Percentiles rank a stretch among this genome's conserved stretches.
Evolutionary conservation across 2,329 filamentous ascomycete species (phyloP).

Genomic region (Xylariales sp.): DNA sequence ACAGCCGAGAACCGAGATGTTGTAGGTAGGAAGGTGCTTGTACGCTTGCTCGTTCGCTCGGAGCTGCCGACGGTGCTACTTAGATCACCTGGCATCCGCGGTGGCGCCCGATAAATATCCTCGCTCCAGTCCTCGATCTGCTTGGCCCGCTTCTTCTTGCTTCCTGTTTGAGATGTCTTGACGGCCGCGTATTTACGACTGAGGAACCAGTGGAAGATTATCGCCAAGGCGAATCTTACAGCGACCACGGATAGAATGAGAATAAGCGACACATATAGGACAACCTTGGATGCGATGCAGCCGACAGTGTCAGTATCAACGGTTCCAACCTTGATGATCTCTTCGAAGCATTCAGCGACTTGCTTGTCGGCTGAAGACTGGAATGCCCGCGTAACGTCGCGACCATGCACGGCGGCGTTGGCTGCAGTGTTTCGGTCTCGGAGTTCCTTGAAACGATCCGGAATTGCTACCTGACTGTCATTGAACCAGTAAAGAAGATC

Average conservation of each 20-base stretch:
- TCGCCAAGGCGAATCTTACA: constrained; percentile 80
- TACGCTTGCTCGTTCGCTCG: constrained; percentile 74
- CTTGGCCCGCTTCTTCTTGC: constrained; percentile 78
- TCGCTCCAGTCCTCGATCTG: constrained; percentile 98
- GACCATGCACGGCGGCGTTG: constrained; percentile 66
- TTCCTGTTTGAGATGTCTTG: constrained; percentile 77
- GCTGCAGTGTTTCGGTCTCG: constrained; percentile 58
- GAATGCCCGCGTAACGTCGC: constrained; percentile 85
- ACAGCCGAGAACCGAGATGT: constrained; percentile 93
- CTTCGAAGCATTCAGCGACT: constrained; percentile 79
- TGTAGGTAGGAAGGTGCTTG: constrained; percentile 80
- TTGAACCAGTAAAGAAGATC: constrained; percentile 91
- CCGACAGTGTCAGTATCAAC: constrained; percentile 95
- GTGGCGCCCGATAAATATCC: constrained; percentile 90
- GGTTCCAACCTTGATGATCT: constrained; percentile 93
- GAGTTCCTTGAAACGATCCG: constrained; percentile 73
- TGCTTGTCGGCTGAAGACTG: constrained; percentile 74
- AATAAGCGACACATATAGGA: constrained; percentile 86
- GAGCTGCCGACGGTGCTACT: constrained; percentile 59
- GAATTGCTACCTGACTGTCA: constrained; percentile 68
- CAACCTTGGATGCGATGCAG: constrained; percentile 95
- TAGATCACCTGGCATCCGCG: constrained; percentile 71
- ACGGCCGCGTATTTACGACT: constrained; percentile 77
- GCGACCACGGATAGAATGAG: constrained; percentile 88
- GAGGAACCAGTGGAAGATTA: constrained; percentile 96